Percentiles rank a stretch among this genome's conserved stretches.
Conservation (phyloP, 2,329 filamentous ascomycete genomes). For the Monosporascus sp. region DNA sequence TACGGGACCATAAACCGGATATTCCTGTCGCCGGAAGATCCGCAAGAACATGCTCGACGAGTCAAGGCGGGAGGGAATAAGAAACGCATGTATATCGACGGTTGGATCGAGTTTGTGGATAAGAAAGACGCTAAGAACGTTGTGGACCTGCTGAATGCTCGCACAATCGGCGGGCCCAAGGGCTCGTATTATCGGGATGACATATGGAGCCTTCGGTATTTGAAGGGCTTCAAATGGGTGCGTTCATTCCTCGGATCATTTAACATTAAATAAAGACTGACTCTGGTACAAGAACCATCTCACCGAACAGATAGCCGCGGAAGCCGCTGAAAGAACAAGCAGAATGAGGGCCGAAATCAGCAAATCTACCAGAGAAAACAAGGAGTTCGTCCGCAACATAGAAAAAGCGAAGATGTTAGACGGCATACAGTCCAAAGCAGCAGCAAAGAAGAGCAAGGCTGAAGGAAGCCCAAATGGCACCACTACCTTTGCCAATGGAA, state of each 20-base stretch:
- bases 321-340: constrained; percentile 74
- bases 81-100: constrained; percentile 75
- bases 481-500: neutral
- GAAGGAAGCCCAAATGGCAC: constrained; percentile 7
- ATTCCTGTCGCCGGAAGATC: constrained; percentile 74
- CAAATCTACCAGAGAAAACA: constrained; percentile 72
- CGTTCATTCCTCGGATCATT: constrained; percentile 31
- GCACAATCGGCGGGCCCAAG: constrained; percentile 79
- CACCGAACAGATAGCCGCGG: constrained; percentile 73
- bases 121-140: constrained; percentile 75
- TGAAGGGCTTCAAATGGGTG: constrained; percentile 79
- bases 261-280: constrained; percentile 9
- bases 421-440: constrained; percentile 61
- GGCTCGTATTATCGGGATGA: constrained; percentile 79
- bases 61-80: constrained; percentile 74
- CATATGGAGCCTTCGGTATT: constrained; percentile 77
- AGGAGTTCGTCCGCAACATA: constrained; percentile 72
- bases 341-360: constrained; percentile 74
- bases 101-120: constrained; percentile 77
- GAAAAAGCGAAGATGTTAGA: constrained; percentile 76
- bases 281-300: constrained; percentile 37
- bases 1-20: constrained; percentile 43
- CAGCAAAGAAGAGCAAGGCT: constrained; percentile 35
- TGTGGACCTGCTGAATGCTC: constrained; percentile 70
- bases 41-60: constrained; percentile 58